Percentiles rank a stretch among this genome's conserved stretches.
These are phyloP conservation scores for Cymodocea nodosa DNA, from an alignment of 116 monocot genomes.

Conservation along the genomic window DNA sequence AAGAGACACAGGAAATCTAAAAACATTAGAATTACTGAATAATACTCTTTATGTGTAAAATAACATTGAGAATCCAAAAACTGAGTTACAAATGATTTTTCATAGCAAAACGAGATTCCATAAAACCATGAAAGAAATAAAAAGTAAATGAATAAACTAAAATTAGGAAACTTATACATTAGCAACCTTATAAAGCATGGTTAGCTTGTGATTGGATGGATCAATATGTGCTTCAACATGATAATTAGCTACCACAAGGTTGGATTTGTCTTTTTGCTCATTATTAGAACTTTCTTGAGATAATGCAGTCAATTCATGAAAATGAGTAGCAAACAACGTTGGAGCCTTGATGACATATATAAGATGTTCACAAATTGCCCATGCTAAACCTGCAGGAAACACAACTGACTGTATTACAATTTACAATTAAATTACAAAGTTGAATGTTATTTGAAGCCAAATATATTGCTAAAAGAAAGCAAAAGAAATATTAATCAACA, in stretches of 20 bases:
- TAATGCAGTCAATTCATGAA: constrained; percentile 93
- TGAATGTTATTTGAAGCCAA: neutral
- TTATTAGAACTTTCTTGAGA: constrained; percentile 26
- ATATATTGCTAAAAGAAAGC: neutral
- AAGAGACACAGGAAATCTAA: too few species aligned
- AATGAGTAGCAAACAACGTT: constrained; percentile 93
- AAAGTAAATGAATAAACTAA: neutral
- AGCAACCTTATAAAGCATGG: constrained; percentile 94
- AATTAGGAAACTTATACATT: neutral
- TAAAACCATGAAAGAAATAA: neutral
- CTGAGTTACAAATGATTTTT: too few species aligned
- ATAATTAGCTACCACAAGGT: constrained; percentile 74
- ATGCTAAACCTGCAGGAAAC: constrained; percentile 71
- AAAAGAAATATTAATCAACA: neutral
- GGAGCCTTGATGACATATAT: constrained; percentile 79
- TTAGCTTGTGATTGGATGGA: constrained; percentile 63
- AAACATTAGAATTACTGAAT: too few species aligned
- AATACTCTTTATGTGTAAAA: too few species aligned
- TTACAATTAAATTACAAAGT: neutral
- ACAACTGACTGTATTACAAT: neutral
- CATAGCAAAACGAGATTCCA: neutral
- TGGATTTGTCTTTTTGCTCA: constrained; percentile 8
- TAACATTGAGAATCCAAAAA: too few species aligned
- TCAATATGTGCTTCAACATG: constrained; percentile 98
- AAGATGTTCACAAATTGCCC: constrained; percentile 97